Conservation (phyloP, 331 rosid genomes). For the Quercus tomentella region DNA sequence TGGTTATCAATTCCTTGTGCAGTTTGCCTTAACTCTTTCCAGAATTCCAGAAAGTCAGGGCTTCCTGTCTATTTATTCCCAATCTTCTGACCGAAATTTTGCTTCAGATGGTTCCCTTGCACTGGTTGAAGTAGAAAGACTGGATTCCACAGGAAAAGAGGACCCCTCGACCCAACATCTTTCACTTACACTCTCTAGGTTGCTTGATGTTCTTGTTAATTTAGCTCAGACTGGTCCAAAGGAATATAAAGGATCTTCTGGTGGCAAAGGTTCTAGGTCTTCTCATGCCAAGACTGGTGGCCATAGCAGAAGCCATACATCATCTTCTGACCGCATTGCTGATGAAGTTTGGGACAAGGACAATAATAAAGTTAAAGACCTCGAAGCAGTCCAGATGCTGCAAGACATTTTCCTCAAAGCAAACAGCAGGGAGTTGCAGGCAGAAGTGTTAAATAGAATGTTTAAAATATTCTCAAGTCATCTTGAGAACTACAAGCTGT, state of each 20-base stretch:
- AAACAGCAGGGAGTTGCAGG: slow-evolving; percentile 76
- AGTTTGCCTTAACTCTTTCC: slow-evolving; percentile 83
- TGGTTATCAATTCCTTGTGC: slow-evolving; percentile 98
- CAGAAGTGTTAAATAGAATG: slow-evolving; percentile 94
- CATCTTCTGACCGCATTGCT: slow-evolving; percentile 66
- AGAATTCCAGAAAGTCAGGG: slow-evolving; percentile 56
- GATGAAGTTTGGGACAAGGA: slow-evolving; percentile 93
- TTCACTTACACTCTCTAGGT: slow-evolving; percentile 74
- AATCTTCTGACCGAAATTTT: slow-evolving; percentile 34
- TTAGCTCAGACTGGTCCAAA: slow-evolving; percentile 88
- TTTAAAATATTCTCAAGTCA: slow-evolving; percentile 96
- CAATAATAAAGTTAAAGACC: slow-evolving; percentile 88
- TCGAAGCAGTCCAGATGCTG: slow-evolving; percentile 99
- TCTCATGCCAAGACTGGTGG: slow-evolving; percentile 59
- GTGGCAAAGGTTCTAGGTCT: slow-evolving; percentile 67
- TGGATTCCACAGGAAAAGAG: slow-evolving; percentile 45
- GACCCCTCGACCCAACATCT: slow-evolving; percentile 45
- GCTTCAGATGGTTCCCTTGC: slow-evolving; percentile 41
- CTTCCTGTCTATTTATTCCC: slow-evolving; percentile 48
- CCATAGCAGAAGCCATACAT: slow-evolving; percentile 62
- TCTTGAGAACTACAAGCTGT: slow-evolving; percentile 86
- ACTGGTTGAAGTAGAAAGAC: slow-evolving; percentile 29
- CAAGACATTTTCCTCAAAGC: slow-evolving; percentile 98
- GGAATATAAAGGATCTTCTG: slow-evolving; percentile 52
- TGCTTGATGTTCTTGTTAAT: slow-evolving; percentile 96